phyloP scores from a whole-genome alignment of 768 basidiomycete genomes.

The Collybia nuda region DNA sequence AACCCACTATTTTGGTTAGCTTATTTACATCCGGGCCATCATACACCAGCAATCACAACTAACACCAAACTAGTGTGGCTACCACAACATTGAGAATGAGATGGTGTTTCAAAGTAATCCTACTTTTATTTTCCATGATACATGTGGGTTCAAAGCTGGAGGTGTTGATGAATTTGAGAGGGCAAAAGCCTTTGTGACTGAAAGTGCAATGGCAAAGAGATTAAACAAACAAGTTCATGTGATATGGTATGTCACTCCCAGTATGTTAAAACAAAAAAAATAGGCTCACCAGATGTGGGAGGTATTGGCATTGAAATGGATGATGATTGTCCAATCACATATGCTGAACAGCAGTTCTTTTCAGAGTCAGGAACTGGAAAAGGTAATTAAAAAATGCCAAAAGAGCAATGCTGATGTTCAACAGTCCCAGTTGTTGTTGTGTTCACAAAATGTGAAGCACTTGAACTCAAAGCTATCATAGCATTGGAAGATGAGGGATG shows the following conservation, averaged over 20 bases:
- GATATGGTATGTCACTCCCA: conserved; percentile 31
- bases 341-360: conserved; percentile 29
- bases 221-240: too few species aligned
- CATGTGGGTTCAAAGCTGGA: too few species aligned
- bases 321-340: conserved; percentile 21
- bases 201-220: too few species aligned
- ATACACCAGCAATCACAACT: too few species aligned
- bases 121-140: too few species aligned
- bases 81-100: conserved; percentile 29
- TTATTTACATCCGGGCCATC: too few species aligned
- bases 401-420: not conserved
- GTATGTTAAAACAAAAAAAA: not conserved
- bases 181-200: too few species aligned
- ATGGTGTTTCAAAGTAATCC: conserved; percentile 31
- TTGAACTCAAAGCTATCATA: too few species aligned
- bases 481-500: conserved; percentile 18
- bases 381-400: too few species aligned
- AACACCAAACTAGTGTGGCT: conserved; percentile 33
- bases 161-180: too few species aligned
- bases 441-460: conserved; percentile 40
- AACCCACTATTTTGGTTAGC: too few species aligned
- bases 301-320: conserved; percentile 38
- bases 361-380: conserved; percentile 19
- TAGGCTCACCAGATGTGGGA: conserved; percentile 10
- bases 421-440: conserved; percentile 37